phyloP scores from a whole-genome alignment of 2,329 filamentous ascomycete species.

The Fusarium tricinctum region DNA sequence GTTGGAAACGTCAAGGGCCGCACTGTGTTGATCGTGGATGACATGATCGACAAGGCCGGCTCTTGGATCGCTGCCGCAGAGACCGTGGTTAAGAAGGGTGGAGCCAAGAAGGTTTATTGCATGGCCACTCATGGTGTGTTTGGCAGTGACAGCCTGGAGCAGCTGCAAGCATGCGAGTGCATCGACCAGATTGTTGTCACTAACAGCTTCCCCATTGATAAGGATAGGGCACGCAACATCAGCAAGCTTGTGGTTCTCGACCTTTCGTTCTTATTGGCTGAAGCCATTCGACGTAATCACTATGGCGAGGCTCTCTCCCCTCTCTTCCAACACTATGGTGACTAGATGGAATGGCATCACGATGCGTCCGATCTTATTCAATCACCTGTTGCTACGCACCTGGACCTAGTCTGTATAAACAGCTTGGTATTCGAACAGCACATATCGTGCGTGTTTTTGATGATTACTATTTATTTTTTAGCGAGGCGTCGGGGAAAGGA shows the following conservation, averaged over 20 bases:
- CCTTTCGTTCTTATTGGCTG: constrained; percentile 86
- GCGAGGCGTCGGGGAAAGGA: constrained; percentile 56
- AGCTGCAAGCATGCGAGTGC: constrained; percentile 91
- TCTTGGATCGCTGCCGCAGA: constrained; percentile 98
- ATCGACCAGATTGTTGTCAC: constrained; percentile 96
- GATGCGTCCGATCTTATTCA: constrained; percentile 18
- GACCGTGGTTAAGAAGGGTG: constrained; percentile 92
- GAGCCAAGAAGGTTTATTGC: constrained; percentile 94
- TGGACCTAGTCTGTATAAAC: constrained; percentile 11
- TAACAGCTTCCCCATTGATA: constrained; percentile 93
- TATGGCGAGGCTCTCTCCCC: constrained; percentile 87
- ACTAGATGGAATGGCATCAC: constrained; percentile 56
- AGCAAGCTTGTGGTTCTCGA: constrained; percentile 92
- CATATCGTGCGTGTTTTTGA: constrained; percentile 35
- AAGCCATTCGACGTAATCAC: constrained; percentile 95
- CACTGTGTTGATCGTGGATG: constrained; percentile 94
- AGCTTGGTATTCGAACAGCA: constrained; percentile 34
- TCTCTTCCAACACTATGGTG: constrained; percentile 76
- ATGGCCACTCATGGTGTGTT: constrained; percentile 98
- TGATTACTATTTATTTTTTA: constrained; percentile 46
- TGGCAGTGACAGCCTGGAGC: constrained; percentile 87
- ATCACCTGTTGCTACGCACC: constrained; percentile 26
- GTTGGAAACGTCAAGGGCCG: constrained; percentile 92
- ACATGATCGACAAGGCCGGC: constrained; percentile 98
- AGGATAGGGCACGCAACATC: constrained; percentile 76